Base-by-base conservation (phyloP, 352 stramenopile genomes). In the Phytophthora cajani region DNA sequence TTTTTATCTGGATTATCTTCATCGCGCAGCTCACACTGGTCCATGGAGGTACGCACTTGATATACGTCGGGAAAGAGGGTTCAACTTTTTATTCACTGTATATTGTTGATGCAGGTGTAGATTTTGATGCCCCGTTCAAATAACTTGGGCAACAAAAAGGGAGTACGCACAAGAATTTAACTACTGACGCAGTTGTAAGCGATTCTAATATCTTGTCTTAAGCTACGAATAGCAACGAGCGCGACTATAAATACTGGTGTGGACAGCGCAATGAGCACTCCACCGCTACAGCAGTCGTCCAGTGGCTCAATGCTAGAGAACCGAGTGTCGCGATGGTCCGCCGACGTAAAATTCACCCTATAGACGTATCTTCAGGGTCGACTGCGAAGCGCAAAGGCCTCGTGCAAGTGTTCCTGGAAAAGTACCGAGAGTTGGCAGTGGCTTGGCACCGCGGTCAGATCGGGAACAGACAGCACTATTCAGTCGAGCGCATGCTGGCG, bases 1-100 rank as follows among this genome's bases (percentile, higher is more conserved):
- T 84, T 5, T 71, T 84, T 27, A 27, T 78, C 7, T 80, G 71
- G 74, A 58, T 78, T 17, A 46, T 70, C 3, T 79, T 72, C 46
- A 77, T 74, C n/a, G 49, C 64, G 2, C 61, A 69, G 27, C 38
- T 74, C 1, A 71, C 61, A 16, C n/a, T 74, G 8, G 67, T 67
- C 47, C 67, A 74, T 10, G 32, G 16, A 5, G 65, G 65, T 72
- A 67, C 40, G 38, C 14, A 40, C 2, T 33, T 30, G 46, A 21
- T 23, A 27, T 25, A 53, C 17, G 9, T n/a, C 3, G 27, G 30
- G 30, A 33, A 30, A 6, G 14, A 27, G 46, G 9, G 5, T 23
- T 7, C 42, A 23, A 23, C 16, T n/a, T 44, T n/a, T 2, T 30
- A 27, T n/a, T 53, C n/a, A 32, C 19, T 44, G 36, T 19, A 2